Percentiles rank a stretch among this genome's conserved stretches.
These are phyloP conservation scores for Pythium scleroteichum DNA, from an alignment of 352 stramenopile genomes.

Conservation along the genomic window DNA sequence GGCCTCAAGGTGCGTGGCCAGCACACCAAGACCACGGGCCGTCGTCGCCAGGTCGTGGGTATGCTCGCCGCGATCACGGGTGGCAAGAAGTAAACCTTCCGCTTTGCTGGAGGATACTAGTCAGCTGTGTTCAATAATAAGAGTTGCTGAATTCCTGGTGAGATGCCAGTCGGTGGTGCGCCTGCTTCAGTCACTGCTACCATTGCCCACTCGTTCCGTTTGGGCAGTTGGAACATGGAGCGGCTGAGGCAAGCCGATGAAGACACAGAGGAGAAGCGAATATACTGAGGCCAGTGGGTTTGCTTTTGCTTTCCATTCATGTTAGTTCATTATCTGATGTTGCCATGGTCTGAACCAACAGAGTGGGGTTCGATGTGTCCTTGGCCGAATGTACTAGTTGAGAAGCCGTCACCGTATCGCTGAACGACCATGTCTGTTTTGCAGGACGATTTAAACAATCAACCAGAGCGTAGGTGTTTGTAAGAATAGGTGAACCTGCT, in stretches of 20 bases:
- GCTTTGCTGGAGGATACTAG: conserved; percentile 29
- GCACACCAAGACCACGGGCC: conserved; percentile 99
- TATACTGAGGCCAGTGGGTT: conserved; percentile 28
- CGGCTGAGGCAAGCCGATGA: conserved; percentile 14
- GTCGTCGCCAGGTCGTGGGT: conserved; percentile 85
- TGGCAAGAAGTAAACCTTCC: conserved; percentile 70
- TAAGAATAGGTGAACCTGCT: too few relatives aligned
- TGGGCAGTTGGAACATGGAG: neutral
- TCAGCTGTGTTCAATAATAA: conserved; percentile 44
- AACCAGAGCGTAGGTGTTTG: too few relatives aligned
- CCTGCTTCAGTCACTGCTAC: conserved; percentile 17
- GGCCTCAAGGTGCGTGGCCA: conserved; percentile 99
- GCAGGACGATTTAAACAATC: too few relatives aligned
- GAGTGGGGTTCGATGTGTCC: too few relatives aligned
- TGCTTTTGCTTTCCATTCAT: conserved; percentile 26
- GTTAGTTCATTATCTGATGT: too few relatives aligned
- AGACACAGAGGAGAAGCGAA: conserved; percentile 29
- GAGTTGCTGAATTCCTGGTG: conserved; percentile 67
- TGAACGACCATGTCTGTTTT: too few relatives aligned
- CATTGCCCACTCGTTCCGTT: neutral
- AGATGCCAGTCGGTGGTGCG: conserved; percentile 38
- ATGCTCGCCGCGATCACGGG: conserved; percentile 54
- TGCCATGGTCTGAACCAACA: too few relatives aligned
- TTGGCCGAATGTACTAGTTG: too few relatives aligned
- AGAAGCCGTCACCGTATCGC: too few relatives aligned